These are phyloP conservation scores for Calonectria hawksworthii DNA, from an alignment of 2,329 filamentous ascomycete genomes.

Conservation along the genomic window DNA sequence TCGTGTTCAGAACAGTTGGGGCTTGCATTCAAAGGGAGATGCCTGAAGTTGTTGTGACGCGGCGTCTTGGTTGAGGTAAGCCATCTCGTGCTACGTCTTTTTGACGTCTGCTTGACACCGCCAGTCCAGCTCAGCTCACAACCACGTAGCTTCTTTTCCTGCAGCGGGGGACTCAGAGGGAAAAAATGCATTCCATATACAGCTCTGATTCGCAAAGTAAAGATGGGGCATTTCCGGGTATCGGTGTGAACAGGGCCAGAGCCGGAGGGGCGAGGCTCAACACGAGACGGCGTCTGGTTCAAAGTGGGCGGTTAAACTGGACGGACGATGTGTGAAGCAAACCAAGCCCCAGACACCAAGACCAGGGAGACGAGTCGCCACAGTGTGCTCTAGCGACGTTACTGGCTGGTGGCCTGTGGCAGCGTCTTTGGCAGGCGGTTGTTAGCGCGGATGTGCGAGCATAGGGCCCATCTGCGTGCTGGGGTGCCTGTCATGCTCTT, in stretches of 20 bases:
- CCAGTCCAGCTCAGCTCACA: slow-evolving; percentile 13
- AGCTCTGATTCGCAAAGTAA: not conserved
- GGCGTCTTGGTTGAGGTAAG: slow-evolving; percentile 7
- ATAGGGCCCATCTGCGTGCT: not conserved
- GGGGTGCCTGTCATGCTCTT: not conserved
- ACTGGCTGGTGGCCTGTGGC: slow-evolving; percentile 35
- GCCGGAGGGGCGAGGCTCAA: not conserved
- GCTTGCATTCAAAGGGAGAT: slow-evolving; percentile 13
- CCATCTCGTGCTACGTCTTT: not conserved
- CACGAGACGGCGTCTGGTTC: not conserved
- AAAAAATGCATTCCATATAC: not conserved
- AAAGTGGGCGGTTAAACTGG: slow-evolving; percentile 6
- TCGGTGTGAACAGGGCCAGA: not conserved
- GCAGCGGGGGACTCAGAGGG: not conserved
- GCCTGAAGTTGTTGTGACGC: slow-evolving; percentile 21
- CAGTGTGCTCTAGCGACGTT: slow-evolving; percentile 35
- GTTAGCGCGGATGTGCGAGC: slow-evolving; percentile 36
- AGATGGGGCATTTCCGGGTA: not conserved
- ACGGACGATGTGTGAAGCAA: slow-evolving; percentile 37
- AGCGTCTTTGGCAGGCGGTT: slow-evolving; percentile 36
- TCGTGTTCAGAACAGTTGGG: slow-evolving; percentile 15
- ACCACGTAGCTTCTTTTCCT: slow-evolving; percentile 21
- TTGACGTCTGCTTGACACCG: slow-evolving; percentile 6
- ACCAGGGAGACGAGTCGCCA: slow-evolving; percentile 30
- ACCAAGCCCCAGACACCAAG: slow-evolving; percentile 35